These are phyloP conservation scores for Mycosphaerella sp. DNA, from an alignment of 2,329 filamentous ascomycete genomes.

Conservation along the genomic window DNA sequence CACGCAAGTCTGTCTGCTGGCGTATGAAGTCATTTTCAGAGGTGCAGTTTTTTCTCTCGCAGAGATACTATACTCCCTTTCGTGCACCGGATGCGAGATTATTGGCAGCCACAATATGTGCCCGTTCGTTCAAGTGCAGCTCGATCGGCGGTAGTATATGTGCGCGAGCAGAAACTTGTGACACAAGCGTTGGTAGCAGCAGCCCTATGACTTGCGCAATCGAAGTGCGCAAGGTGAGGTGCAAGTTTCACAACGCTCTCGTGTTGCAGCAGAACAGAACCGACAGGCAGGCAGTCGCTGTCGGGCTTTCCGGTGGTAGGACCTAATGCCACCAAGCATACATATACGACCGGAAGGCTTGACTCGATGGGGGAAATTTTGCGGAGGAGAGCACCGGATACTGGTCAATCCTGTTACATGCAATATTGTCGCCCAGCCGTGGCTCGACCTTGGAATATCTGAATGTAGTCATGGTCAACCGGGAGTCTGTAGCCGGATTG, in stretches of 20 bases:
- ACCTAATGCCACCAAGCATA: background rate
- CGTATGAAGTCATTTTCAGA: constrained; percentile 5
- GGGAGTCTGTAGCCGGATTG: no score
- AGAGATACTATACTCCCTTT: background rate
- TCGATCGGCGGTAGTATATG: background rate
- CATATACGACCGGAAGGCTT: background rate
- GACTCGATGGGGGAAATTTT: background rate
- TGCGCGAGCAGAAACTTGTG: background rate
- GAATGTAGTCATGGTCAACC: background rate
- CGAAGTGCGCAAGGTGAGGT: background rate
- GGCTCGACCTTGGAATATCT: background rate
- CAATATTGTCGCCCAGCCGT: background rate
- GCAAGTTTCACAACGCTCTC: background rate
- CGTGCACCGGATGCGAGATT: background rate
- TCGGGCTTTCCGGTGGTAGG: background rate
- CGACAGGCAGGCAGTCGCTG: constrained; percentile 3
- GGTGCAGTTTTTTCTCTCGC: background rate
- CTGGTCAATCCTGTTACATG: background rate
- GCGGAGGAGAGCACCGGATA: background rate
- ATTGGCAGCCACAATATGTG: background rate
- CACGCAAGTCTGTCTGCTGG: background rate
- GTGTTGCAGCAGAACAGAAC: background rate
- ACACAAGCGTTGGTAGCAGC: background rate
- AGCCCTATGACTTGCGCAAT: background rate
- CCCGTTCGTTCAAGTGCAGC: background rate